These are phyloP conservation scores for Akebia trifoliata DNA, from an alignment of 164 flowering plant species.

Conservation along the genomic window DNA sequence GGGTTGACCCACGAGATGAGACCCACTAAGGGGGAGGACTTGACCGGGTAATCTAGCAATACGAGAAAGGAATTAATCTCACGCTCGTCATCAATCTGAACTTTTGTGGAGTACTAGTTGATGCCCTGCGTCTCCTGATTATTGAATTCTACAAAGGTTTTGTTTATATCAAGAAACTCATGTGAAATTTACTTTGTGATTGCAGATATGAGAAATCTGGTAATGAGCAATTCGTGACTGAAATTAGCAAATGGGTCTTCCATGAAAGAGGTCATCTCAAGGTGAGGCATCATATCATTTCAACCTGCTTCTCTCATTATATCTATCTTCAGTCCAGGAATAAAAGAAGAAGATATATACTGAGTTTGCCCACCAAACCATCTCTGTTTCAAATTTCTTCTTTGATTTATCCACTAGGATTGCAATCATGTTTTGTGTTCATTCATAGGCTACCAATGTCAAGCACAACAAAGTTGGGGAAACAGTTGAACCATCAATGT, in stretches of 20 bases:
- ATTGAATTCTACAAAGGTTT: neutral
- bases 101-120: too few species aligned
- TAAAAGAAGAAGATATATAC: constrained; percentile 43
- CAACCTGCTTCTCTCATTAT: neutral
- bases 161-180: constrained; percentile 9
- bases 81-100: too few species aligned
- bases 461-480: constrained; percentile 85
- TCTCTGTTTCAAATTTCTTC: neutral
- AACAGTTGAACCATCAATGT: constrained; percentile 74
- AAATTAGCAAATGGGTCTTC: constrained; percentile 98
- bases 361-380: neutral
- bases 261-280: constrained; percentile 97
- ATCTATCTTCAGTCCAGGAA: neutral
- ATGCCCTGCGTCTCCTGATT: too few species aligned
- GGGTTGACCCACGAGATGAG: too few species aligned
- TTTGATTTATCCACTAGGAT: neutral
- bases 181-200: constrained; percentile 13
- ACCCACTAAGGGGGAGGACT: too few species aligned
- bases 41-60: too few species aligned
- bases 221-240: constrained; percentile 87
- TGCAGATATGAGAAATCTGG: constrained; percentile 85
- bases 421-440: neutral
- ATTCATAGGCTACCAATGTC: constrained; percentile 67
- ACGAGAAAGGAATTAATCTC: too few species aligned
- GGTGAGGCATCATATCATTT: constrained; percentile 53